Base-by-base conservation (phyloP, 441 rosid species). In the Metrosideros polymorpha region DNA sequence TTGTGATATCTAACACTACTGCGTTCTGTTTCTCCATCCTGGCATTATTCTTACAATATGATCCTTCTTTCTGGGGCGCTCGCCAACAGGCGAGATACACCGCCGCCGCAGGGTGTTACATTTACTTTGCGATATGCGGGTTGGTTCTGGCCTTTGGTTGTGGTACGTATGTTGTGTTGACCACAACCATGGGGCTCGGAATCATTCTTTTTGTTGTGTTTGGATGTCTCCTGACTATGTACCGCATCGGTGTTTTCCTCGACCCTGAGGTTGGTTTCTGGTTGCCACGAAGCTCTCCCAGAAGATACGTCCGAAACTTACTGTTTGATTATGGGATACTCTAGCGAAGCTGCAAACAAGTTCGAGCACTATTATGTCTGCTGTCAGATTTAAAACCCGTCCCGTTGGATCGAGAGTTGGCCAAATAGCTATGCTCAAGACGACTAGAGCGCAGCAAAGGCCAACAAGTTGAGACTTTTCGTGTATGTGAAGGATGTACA, bases 71-170 rank as follows among this genome's bases (percentile, higher is more conserved):
- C n/a, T n/a, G n/a, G n/a, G n/a, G n/a, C n/a, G n/a, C n/a, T n/a
- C n/a, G n/a, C n/a, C n/a, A n/a, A n/a, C n/a, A n/a, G n/a, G n/a
- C n/a, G n/a, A 56, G 30, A 56, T 57, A 57, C 63, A 3, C 6
- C 7, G 0, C 0, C 17, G 2, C 0, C 0, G 63, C 63, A 2
- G 1, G 2, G 1, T 0, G 0, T 13, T 57, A 4, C 32, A n/a
- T 57, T n/a, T 0, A 0, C 8, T 3, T 13, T n/a, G 66, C 66
- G 14, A 57, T n/a, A 14, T 0, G 0, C 0, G 66, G 35, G 32
- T n/a, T n/a, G 66, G 66, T 57, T 8, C 9, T n/a, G 13, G 66
- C 32, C 18, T 57, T 57, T 57, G 66, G 4, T 6, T 6, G 18
- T n/a, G 32, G 66, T n/a, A n/a, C 66, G 66, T 13, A n/a, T 13